Evolutionary conservation across 805 yeast species (phyloP).

Genomic region (Isabelozyma heimii): DNA sequence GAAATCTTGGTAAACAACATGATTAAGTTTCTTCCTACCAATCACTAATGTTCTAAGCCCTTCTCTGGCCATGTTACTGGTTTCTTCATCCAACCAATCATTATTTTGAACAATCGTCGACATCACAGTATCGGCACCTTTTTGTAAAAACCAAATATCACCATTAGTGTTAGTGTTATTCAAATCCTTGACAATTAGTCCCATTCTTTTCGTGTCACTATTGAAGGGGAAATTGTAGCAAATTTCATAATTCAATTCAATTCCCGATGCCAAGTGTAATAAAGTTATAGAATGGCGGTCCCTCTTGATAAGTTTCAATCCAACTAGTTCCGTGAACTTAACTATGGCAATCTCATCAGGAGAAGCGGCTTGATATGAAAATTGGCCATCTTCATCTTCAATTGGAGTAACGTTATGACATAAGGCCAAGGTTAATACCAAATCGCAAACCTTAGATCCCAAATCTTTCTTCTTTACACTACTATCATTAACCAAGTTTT

Average conservation of each 20-base stretch:
- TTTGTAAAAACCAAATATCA: constrained; percentile 81
- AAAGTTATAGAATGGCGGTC: constrained; percentile 77
- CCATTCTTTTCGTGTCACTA: constrained; percentile 96
- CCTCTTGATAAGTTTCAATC: constrained; percentile 74
- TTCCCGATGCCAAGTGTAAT: constrained; percentile 57
- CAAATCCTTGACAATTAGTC: constrained; percentile 68
- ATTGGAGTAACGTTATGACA: constrained; percentile 98
- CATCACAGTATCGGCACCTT: constrained; percentile 98
- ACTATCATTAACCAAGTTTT: constrained; percentile 18
- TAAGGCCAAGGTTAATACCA: constrained; percentile 79
- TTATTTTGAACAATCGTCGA: constrained; percentile 71
- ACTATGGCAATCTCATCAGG: constrained; percentile 99
- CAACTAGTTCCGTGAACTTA: constrained; percentile 82
- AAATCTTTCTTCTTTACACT: constrained; percentile 57
- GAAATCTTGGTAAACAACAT: constrained; percentile 59
- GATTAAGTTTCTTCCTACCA: constrained; percentile 72
- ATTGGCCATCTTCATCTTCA: constrained; percentile 49
- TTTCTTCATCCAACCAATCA: constrained; percentile 98
- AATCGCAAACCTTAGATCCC: constrained; percentile 72
- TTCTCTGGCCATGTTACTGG: constrained; percentile 96
- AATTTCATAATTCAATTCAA: constrained; percentile 57
- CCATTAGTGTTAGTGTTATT: constrained; percentile 37
- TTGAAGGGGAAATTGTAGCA: constrained; percentile 89
- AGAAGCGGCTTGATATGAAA: constrained; percentile 92
- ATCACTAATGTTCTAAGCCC: constrained; percentile 93